Conservation (phyloP, 1,284 basidiomycete genomes). For the Termitomyces sp. region DNA sequence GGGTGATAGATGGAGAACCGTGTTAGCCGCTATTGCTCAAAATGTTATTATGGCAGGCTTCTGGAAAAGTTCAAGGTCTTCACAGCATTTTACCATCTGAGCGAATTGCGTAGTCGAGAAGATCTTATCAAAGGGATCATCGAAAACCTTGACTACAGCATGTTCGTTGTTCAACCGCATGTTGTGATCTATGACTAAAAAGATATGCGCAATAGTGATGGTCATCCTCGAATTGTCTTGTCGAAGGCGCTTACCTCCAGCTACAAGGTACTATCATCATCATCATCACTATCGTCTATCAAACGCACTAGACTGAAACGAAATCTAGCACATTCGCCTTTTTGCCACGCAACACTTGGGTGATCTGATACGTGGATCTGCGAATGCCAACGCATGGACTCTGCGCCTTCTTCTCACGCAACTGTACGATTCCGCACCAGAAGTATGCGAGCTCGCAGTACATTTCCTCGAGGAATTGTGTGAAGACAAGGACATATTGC, state of each 20-base stretch:
- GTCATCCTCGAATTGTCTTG: slow-evolving; percentile 86
- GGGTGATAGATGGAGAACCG: slow-evolving; percentile 25
- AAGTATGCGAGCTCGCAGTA: slow-evolving; percentile 88
- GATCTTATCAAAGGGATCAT: slow-evolving; percentile 90
- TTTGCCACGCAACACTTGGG: slow-evolving; percentile 89
- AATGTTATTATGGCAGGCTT: slow-evolving; percentile 43
- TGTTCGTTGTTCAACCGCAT: slow-evolving; percentile 38
- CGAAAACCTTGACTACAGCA: slow-evolving; percentile 86
- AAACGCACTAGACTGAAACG: background rate
- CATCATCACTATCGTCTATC: background rate
- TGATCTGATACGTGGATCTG: slow-evolving; percentile 63
- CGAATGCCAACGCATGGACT: slow-evolving; percentile 75
- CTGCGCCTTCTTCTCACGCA: slow-evolving; percentile 89
- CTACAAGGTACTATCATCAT: slow-evolving; percentile 55
- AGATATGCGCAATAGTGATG: slow-evolving; percentile 56
- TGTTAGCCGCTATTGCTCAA: background rate
- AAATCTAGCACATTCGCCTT: slow-evolving; percentile 71
- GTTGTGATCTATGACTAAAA: background rate
- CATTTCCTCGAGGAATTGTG: slow-evolving; percentile 89
- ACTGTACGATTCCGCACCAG: slow-evolving; percentile 86
- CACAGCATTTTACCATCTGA: slow-evolving; percentile 91
- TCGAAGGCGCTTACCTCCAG: slow-evolving; percentile 93
- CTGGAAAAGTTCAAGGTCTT: slow-evolving; percentile 92
- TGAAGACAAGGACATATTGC: slow-evolving; percentile 76
- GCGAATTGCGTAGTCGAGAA: slow-evolving; percentile 85